Conservation (phyloP, 148 eudicot species). For the Cornus kousa region DNA sequence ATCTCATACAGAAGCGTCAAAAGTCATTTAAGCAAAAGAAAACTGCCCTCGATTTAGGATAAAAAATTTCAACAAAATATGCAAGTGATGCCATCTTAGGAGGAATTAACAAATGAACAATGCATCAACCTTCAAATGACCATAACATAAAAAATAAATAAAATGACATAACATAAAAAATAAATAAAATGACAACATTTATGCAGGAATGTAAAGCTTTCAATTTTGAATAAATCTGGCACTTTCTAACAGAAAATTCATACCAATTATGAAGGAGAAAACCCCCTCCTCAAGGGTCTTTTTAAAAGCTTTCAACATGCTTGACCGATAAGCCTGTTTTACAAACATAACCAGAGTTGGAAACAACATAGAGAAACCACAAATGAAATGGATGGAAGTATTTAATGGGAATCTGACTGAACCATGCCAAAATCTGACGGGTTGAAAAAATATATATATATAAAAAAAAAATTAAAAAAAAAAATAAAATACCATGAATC, state of each 20-base stretch:
- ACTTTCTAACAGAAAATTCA: slow-evolving; percentile 31
- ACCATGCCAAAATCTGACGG: neutral
- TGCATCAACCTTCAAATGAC: slow-evolving; percentile 10
- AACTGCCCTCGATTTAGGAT: neutral
- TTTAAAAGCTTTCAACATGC: slow-evolving; percentile 98
- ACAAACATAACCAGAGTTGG: slow-evolving; percentile 19
- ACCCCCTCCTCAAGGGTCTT: slow-evolving; percentile 97
- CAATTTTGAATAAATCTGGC: slow-evolving; percentile 2
- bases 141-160: neutral
- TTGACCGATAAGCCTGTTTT: slow-evolving; percentile 85
- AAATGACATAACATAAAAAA: neutral
- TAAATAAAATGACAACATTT: neutral
- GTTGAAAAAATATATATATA: too few species aligned
- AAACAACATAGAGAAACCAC: slow-evolving; percentile 1
- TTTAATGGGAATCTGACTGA: neutral
- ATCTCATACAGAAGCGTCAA: neutral
- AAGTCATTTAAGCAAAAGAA: slow-evolving; percentile 14
- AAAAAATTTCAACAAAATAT: neutral
- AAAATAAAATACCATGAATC: too few species aligned
- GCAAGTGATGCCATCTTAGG: slow-evolving; percentile 7
- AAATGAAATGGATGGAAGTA: neutral
- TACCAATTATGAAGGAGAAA: slow-evolving; percentile 93
- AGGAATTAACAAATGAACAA: slow-evolving; percentile 1
- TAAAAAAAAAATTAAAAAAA: too few species aligned
- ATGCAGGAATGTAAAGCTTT: slow-evolving; percentile 2